Percentiles rank a stretch among this genome's conserved stretches.
These are phyloP conservation scores for Apophysomyces ossiformis DNA, from an alignment of 371 early-diverging fungal genomes.

Conservation along the genomic window DNA sequence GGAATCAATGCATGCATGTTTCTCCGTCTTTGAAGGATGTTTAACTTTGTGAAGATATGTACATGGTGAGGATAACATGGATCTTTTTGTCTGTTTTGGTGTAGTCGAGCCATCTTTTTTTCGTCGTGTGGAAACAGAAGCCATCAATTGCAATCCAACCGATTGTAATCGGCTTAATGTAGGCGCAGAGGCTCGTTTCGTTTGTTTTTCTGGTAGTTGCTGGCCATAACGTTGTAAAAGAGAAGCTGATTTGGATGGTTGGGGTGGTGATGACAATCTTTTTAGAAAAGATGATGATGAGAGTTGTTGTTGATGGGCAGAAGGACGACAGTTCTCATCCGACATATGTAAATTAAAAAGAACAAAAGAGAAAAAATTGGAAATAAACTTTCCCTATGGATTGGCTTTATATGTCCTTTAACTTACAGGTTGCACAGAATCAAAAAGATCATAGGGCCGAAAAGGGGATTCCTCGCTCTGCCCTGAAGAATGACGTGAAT, in stretches of 20 bases:
- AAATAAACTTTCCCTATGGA: not conserved
- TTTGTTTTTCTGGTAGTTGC: not conserved
- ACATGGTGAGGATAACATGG: constrained; percentile 4
- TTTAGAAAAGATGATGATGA: constrained; percentile 1
- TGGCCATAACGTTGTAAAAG: not conserved
- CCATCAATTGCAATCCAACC: constrained; percentile 21
- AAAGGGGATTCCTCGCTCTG: not conserved
- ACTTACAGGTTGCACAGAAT: constrained; percentile 4
- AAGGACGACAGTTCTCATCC: not conserved
- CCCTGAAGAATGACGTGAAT: constrained; percentile 11
- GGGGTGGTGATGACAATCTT: not conserved
- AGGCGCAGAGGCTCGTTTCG: constrained; percentile 4
- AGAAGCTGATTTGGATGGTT: not conserved
- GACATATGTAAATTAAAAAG: not conserved
- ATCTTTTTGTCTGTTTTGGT: not conserved
- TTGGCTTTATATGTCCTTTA: constrained; percentile 1
- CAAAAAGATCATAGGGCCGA: constrained; percentile 3
- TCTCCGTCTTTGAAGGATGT: constrained; percentile 10
- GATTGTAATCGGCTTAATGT: constrained; percentile 18
- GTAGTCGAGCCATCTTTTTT: not conserved
- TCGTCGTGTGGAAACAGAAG: constrained; percentile 23
- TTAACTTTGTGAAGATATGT: constrained; percentile 11
- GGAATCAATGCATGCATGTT: constrained; percentile 9
- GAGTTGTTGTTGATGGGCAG: not conserved
- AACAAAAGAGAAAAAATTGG: not conserved